Evolutionary conservation across 2,329 filamentous ascomycete genomes (phyloP), one percentile per base, ranked within the genome.

Genomic region (Drechslerella dactyloides): DNA sequence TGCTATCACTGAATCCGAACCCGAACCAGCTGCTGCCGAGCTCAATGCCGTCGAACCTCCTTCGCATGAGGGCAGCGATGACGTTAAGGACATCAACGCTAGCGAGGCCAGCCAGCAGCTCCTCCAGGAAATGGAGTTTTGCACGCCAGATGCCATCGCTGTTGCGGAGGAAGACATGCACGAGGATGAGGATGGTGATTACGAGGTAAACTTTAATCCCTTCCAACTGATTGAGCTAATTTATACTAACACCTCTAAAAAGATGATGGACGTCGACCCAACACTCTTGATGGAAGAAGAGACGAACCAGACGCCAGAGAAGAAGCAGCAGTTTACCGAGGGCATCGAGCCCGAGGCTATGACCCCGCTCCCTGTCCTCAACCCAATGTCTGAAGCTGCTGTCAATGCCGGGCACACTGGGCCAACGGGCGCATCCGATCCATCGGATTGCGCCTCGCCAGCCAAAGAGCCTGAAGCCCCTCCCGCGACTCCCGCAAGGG

Each of bases 321-420:
- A 69, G 46, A 19, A 27, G 24, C n/a, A n/a, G 27, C 27, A 33
- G 27, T 8, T 33, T 8, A 8, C 4, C 27, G 51, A 33, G 13
- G 33, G 21, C 21, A 21, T n/a, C 11, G 64, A 50, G 40, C 42
- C 6, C 1, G 30, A 55, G 7, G n/a, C 58, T 7, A 48, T 57
- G 17, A 64, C 59, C 37, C 11, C 37, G 19, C 66, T 59, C 1
- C 54, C 59, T 2, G 66, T 59, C 10, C 66, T 70, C 19, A 53
- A 53, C 11, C 66, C 66, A 15, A 53, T 70, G 54, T 70, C 66
- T 13, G 58, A 56, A 17, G 66, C 66, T 8, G 66, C 66, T 24
- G 56, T 70, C 60, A 70, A 70, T 64, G 66, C 66, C 35, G 53
- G 59, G n/a, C 58, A 62, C 23, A 46, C 48, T 62, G 59, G 46